Conservation (phyloP, 1,284 basidiomycete species). For the Apiotrichum veenhuisii region DNA sequence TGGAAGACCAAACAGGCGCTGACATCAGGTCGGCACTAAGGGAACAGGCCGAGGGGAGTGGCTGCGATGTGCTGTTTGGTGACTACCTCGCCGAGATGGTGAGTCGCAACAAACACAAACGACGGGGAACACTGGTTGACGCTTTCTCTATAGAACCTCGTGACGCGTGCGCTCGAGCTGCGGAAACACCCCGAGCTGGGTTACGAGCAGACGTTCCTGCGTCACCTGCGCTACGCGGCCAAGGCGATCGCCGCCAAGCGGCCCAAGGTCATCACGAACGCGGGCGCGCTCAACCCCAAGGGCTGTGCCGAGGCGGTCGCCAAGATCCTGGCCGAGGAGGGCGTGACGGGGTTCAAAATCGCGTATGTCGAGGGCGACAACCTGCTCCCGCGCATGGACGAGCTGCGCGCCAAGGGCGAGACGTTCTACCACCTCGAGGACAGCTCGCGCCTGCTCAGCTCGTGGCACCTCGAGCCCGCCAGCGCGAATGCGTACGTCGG, state of each 20-base stretch:
- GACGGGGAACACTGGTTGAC: too few species aligned
- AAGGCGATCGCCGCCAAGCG: conserved; percentile 14
- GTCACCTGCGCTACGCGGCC: conserved; percentile 15
- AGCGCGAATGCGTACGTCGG: conserved; percentile 19
- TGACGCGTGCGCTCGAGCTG: conserved; percentile 18
- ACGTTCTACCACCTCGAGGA: conserved; percentile 18
- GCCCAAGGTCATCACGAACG: conserved; percentile 23
- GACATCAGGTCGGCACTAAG: conserved; percentile 10
- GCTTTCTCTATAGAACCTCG: conserved; percentile 17
- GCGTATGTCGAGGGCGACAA: conserved; percentile 21
- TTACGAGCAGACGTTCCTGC: conserved; percentile 22
- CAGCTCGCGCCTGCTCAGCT: conserved; percentile 2
- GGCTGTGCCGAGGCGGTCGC: conserved; percentile 15
- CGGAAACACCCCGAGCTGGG: conserved; percentile 16
- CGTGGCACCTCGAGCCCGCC: conserved; percentile 15
- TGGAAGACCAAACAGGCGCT: not conserved
- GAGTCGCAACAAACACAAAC: not conserved
- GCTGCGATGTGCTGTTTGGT: conserved; percentile 17
- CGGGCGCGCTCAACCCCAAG: conserved; percentile 23
- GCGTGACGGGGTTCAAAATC: conserved; percentile 5
- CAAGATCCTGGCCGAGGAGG: conserved; percentile 6
- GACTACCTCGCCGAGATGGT: conserved; percentile 24
- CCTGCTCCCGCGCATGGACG: conserved; percentile 9
- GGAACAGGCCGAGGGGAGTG: conserved; percentile 10
- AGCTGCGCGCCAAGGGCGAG: conserved; percentile 12